Conservation (phyloP, 2,329 filamentous ascomycete genomes). For the Fusarium bactridioides region DNA sequence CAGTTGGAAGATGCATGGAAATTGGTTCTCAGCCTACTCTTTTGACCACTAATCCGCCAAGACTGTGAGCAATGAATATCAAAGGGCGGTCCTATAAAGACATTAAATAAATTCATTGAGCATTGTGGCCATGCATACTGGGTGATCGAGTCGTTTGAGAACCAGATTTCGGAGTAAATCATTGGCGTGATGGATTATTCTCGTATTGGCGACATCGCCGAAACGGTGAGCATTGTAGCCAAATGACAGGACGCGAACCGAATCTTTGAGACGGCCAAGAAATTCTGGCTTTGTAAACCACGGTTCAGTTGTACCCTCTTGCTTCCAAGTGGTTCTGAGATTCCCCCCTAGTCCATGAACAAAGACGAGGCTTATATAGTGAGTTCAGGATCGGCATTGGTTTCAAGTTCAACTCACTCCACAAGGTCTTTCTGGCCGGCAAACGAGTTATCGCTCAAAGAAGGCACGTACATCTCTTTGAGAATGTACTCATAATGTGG, state of each 20-base stretch:
- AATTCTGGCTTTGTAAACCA: constrained; percentile 30
- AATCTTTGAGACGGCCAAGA: constrained; percentile 15
- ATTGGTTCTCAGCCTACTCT: constrained; percentile 32
- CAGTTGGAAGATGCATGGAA: background rate
- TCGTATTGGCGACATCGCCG: constrained; percentile 33
- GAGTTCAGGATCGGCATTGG: background rate
- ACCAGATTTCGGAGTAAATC: constrained; percentile 30
- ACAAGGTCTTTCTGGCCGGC: constrained; percentile 12
- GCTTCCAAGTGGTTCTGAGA: constrained; percentile 22
- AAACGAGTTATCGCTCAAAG: background rate
- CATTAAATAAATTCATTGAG: background rate
- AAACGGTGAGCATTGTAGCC: constrained; percentile 35
- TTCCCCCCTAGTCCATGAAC: constrained; percentile 30
- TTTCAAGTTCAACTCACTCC: constrained; percentile 17
- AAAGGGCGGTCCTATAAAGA: constrained; percentile 16
- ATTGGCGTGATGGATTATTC: constrained; percentile 36
- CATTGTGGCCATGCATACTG: background rate
- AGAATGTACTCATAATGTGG: constrained; percentile 27
- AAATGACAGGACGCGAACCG: constrained; percentile 28
- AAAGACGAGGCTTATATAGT: constrained; percentile 16
- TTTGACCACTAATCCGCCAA: constrained; percentile 32
- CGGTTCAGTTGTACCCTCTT: constrained; percentile 19
- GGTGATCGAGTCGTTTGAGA: constrained; percentile 29
- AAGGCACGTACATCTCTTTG: constrained; percentile 29
- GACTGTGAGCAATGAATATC: constrained; percentile 33